Conservation (phyloP, 176 grass and related monocot species). For the Dendrocalamus sinicus region DNA sequence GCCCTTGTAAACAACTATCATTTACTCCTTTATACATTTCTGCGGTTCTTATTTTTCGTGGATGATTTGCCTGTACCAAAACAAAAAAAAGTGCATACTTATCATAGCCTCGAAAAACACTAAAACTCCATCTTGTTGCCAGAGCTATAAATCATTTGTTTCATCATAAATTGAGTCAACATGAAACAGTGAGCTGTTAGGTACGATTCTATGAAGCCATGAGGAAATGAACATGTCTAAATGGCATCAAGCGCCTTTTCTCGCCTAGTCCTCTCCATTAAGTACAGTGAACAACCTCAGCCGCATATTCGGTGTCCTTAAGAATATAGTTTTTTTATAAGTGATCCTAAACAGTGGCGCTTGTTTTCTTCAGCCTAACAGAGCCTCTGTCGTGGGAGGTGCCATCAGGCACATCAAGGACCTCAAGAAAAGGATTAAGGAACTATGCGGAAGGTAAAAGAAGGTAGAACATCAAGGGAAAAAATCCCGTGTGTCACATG, state of each 20-base stretch:
- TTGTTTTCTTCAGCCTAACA: not conserved
- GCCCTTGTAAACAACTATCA: not conserved
- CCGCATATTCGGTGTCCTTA: conserved; percentile 4
- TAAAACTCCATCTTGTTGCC: too few species aligned
- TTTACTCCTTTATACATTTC: not conserved
- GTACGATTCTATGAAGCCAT: not conserved
- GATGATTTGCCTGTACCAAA: not conserved
- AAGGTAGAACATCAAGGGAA: not conserved
- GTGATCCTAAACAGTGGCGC: not conserved
- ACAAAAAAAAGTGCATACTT: too few species aligned
- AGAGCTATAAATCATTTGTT: not conserved
- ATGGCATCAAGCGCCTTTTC: not conserved
- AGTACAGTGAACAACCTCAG: not conserved
- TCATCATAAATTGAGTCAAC: not conserved
- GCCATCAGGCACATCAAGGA: conserved; percentile 4
- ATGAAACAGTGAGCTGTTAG: conserved; percentile 4
- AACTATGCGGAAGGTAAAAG: not conserved
- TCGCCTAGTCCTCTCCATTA: not conserved
- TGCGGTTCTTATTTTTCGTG: not conserved
- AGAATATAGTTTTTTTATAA: not conserved
- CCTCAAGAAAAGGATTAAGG: not conserved
- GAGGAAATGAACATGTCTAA: not conserved
- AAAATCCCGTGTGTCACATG: not conserved
- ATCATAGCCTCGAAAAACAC: too few species aligned
- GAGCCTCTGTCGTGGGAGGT: conserved; percentile 9